Conservation (phyloP, 1,284 basidiomycete species). For the Tilletiaria anomala region DNA sequence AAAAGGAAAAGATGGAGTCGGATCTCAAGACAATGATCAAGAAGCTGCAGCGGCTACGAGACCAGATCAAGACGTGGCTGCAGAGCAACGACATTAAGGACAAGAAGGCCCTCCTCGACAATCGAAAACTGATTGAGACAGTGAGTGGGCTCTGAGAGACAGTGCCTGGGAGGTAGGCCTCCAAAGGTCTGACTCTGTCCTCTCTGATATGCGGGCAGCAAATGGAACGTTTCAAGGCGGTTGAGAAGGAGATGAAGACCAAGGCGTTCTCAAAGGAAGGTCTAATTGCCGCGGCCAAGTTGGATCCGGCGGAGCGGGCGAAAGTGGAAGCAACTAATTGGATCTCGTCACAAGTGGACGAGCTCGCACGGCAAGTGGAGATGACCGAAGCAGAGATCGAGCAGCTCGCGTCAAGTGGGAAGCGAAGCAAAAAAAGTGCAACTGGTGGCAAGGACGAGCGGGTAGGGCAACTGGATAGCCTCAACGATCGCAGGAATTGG, state of each 20-base stretch:
- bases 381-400: conserved; percentile 90
- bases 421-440: conserved; percentile 57
- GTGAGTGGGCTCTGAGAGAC: conserved; percentile 51
- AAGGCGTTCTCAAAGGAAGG: conserved; percentile 99
- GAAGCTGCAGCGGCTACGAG: conserved; percentile 90
- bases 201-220: too few relatives aligned
- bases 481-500: conserved; percentile 92
- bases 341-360: conserved; percentile 53
- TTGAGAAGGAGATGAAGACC: conserved; percentile 99
- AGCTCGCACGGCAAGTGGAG: conserved; percentile 84
- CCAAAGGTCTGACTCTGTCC: too few relatives aligned
- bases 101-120: conserved; percentile 82
- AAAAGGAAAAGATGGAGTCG: conserved; percentile 39
- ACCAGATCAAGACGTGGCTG: conserved; percentile 99
- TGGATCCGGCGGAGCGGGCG: conserved; percentile 93
- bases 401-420: conserved; percentile 58
- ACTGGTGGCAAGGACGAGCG: conserved; percentile 51
- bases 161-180: too few relatives aligned
- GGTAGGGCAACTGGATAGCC: conserved; percentile 63
- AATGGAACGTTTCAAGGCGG: conserved; percentile 99
- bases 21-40: conserved; percentile 48
- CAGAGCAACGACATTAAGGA: conserved; percentile 98
- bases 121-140: conserved; percentile 89
- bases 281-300: conserved; percentile 67
- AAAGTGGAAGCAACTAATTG: conserved; percentile 68